phyloP scores from a whole-genome alignment of 768 basidiomycete genomes.

The Trametes sanguinea region DNA sequence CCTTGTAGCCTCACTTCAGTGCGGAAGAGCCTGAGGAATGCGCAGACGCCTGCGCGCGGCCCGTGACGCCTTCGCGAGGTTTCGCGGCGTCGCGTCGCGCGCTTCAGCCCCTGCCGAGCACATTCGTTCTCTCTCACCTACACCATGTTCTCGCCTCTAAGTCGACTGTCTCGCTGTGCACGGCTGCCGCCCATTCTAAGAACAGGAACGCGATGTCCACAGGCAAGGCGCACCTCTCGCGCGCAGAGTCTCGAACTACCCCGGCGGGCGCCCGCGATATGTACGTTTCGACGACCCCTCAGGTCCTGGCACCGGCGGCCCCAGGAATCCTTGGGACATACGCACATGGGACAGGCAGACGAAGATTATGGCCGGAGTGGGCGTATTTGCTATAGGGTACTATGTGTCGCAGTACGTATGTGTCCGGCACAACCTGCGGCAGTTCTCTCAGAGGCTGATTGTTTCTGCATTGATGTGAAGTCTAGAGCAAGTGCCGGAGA shows the following conservation, averaged over 20 bases:
- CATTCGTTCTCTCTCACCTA: not conserved
- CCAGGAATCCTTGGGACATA: conserved; percentile 17
- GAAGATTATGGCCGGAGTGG: conserved; percentile 24
- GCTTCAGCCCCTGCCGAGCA: not conserved
- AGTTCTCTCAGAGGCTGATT: too few species aligned
- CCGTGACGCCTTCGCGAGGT: too few species aligned
- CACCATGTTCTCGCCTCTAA: not conserved
- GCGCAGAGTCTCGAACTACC: not conserved
- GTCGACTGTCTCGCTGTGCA: conserved; percentile 1
- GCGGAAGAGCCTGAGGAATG: too few species aligned
- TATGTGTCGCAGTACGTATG: conserved; percentile 36
- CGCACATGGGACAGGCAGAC: conserved; percentile 16
- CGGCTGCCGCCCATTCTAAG: not conserved
- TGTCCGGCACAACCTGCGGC: not conserved
- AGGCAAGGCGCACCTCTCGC: not conserved
- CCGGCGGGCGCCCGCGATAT: conserved; percentile 20
- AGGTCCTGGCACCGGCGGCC: conserved; percentile 1
- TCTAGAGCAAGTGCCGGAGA: conserved; percentile 83
- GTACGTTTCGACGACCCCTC: conserved; percentile 19
- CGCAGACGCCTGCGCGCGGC: too few species aligned
- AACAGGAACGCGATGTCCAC: not conserved
- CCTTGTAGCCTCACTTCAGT: too few species aligned
- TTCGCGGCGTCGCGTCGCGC: not conserved
- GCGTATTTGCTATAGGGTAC: conserved; percentile 27
- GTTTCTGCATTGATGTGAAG: conserved; percentile 38